These are phyloP conservation scores for Ogataea salicorniae DNA, from an alignment of 805 yeast species.

Conservation along the genomic window DNA sequence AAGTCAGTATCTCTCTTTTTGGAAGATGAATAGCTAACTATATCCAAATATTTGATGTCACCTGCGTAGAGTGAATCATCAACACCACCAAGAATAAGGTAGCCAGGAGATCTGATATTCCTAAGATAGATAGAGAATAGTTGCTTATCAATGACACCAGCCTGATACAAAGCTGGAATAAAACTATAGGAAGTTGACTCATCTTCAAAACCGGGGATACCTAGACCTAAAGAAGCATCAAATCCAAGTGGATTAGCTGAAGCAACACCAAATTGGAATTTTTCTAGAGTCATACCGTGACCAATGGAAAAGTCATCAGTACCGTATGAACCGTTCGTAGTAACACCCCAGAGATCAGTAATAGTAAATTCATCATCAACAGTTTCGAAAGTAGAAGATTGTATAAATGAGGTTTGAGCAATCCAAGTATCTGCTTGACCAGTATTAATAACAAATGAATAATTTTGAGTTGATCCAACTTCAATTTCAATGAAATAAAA, in stretches of 20 bases:
- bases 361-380: conserved; percentile 8
- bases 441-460: conserved; percentile 27
- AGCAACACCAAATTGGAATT: conserved; percentile 20
- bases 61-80: conserved; percentile 27
- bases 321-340: conserved; percentile 17
- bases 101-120: conserved; percentile 21
- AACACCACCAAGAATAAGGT: conserved; percentile 29
- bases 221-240: conserved; percentile 20
- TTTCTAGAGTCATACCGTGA: conserved; percentile 4
- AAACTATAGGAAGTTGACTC: conserved; percentile 14
- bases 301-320: conserved; percentile 14
- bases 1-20: conserved; percentile 1
- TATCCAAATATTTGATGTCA: conserved; percentile 14
- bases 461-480: conserved; percentile 24
- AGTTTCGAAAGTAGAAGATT: conserved; percentile 9
- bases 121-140: conserved; percentile 28
- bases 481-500: conserved; percentile 16
- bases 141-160: conserved; percentile 25
- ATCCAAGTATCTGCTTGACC: conserved; percentile 30
- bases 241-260: conserved; percentile 10
- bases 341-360: conserved; percentile 7
- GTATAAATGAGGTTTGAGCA: conserved; percentile 5
- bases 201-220: conserved; percentile 5
- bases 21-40: conserved; percentile 5
- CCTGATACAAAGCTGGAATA: conserved; percentile 19